Conservation (phyloP, 257 asterid species). For the Solanum bukasovii region DNA sequence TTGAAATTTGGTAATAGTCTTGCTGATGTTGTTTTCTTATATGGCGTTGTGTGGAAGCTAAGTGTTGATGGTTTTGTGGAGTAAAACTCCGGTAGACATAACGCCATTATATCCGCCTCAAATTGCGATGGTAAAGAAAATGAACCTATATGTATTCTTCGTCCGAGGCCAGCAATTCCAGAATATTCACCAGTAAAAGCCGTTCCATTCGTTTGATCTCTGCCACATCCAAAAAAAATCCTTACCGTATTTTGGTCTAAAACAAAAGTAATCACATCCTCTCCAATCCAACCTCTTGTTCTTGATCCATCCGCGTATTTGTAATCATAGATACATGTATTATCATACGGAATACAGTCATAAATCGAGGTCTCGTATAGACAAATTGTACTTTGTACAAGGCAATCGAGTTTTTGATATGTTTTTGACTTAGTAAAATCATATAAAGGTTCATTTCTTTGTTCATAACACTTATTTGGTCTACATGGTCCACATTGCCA, state of each 20-base stretch:
- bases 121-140: background rate
- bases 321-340: background rate
- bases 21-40: background rate
- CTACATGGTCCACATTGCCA: background rate
- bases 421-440: background rate
- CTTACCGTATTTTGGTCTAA: background rate
- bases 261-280: background rate
- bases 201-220: background rate
- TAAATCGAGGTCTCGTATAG: accelerated
- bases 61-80: background rate
- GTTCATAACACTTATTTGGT: background rate
- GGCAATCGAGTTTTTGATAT: background rate
- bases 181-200: background rate
- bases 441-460: background rate
- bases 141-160: background rate
- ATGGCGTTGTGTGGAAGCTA: background rate
- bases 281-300: background rate
- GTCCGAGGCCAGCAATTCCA: background rate
- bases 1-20: no score
- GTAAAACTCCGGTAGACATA: background rate
- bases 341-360: background rate
- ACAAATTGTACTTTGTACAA: background rate
- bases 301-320: background rate
- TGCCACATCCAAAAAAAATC: background rate
- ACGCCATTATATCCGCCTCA: background rate